Evolutionary conservation across 2,329 filamentous ascomycete species (phyloP), one percentile per base, ranked within the genome.

Genomic region (Colletotrichum aenigma): DNA sequence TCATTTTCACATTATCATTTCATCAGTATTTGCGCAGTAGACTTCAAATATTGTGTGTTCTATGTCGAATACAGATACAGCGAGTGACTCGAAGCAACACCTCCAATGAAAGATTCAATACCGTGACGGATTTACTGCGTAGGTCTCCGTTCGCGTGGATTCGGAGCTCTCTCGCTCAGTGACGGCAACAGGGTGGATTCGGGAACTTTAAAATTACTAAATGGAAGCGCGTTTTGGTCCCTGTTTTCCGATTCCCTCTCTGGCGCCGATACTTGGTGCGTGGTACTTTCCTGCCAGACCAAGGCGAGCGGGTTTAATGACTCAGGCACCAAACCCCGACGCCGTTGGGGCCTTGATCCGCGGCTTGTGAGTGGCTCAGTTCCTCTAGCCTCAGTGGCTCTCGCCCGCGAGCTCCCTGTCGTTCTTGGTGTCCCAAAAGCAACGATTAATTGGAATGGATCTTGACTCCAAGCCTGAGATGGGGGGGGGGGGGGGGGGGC

Each of bases 151-250:
- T 77, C 71, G 75, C 68, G 76, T 77, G 75, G 75, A 78, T 52
- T 73, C 76, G 75, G 76, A 70, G 73, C 73, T 62, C 36, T 36
- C 36, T 55, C 66, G 74, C 74, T 52, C n/a, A 70, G 74, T 62
- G 62, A 71, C 66, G 58, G 43, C 69, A 21, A 64, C n/a, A 76
- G 74, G 69, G 74, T 76, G 76, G 69, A 73, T 55, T 70, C 74
- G 76, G 76, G 76, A 77, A 76, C 66, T 76, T 60, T 72, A 76
- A 58, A 52, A 76, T 76, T 68, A 66, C 67, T 68, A 76, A 77
- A 48, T 12, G 18, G 38, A 48, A 60, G 66, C 69, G 26, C 56
- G 64, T 71, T 66, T 66, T 66, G 61, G 56, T 62, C 55, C 26
- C 34, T 38, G 34, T 43, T 62, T 75, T 7, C 43, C 32, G 7